phyloP scores from a whole-genome alignment of 2,329 filamentous ascomycete species.

The Aspergillus phoenicis region DNA sequence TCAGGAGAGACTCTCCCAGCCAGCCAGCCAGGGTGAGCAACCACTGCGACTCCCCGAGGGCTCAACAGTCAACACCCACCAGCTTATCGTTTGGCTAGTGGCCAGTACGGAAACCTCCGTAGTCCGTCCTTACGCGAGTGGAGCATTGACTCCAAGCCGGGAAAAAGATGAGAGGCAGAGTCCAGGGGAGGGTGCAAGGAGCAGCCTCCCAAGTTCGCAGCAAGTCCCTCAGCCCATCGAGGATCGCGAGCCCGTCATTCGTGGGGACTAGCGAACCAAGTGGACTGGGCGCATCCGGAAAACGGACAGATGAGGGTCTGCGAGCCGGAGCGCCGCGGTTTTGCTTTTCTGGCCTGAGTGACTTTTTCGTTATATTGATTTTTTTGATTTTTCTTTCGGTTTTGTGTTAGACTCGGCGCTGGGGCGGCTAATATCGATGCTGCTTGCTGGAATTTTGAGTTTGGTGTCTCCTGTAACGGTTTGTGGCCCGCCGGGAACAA shows the following conservation, averaged over 20 bases:
- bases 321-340: slow-evolving; percentile 4
- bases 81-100: slow-evolving; percentile 9
- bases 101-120: slow-evolving; percentile 6
- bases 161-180: not conserved
- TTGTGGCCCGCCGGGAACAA: not conserved
- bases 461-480: slow-evolving; percentile 5
- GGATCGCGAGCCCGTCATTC: slow-evolving; percentile 19
- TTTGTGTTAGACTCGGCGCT: not conserved
- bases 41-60: not conserved
- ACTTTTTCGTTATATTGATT: not conserved
- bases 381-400: too few relatives aligned
- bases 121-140: not conserved
- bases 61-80: not conserved
- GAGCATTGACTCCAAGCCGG: slow-evolving; percentile 7
- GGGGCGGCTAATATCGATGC: not conserved
- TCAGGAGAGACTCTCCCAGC: not conserved
- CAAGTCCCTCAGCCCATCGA: slow-evolving; percentile 12
- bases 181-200: slow-evolving; percentile 1
- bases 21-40: not conserved
- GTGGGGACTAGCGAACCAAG: slow-evolving; percentile 19
- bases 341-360: not conserved
- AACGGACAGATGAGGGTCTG: slow-evolving; percentile 19
- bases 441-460: not conserved
- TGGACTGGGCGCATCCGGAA: slow-evolving; percentile 12
- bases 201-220: slow-evolving; percentile 8